Percentiles rank a stretch among this genome's conserved stretches.
These are phyloP conservation scores for Neckera pumila DNA, from an alignment of 225 moss, liverwort and hornwort species.

Conservation along the genomic window DNA sequence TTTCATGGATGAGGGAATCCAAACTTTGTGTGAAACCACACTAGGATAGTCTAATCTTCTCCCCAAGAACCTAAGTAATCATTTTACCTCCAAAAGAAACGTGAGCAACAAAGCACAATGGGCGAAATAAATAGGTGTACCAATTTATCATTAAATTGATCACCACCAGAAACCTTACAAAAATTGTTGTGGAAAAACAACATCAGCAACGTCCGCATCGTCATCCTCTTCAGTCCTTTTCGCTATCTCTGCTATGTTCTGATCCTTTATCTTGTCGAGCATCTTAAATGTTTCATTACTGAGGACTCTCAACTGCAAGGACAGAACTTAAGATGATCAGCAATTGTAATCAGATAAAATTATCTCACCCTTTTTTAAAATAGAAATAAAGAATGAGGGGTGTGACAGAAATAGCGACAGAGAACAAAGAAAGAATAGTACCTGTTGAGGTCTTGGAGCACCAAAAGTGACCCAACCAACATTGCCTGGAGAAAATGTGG, in stretches of 20 bases:
- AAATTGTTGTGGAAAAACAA: constrained; percentile 86
- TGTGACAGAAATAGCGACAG: background rate
- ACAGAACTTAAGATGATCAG: background rate
- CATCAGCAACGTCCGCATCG: constrained; percentile 49
- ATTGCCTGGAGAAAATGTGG: constrained; percentile 85
- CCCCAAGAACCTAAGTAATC: background rate
- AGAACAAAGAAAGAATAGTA: constrained; percentile 3
- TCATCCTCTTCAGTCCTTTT: constrained; percentile 56
- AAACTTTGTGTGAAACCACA: background rate
- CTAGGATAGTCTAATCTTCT: background rate
- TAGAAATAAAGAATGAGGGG: background rate
- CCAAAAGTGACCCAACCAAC: constrained; percentile 93
- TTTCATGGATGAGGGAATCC: background rate
- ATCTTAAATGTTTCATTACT: constrained; percentile 79
- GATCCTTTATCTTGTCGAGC: constrained; percentile 63
- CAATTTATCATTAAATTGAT: background rate
- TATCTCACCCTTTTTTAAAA: background rate
- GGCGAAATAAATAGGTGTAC: background rate
- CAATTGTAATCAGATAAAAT: background rate
- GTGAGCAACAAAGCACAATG: background rate
- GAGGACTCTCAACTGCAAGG: constrained; percentile 71
- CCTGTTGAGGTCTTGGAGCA: constrained; percentile 90
- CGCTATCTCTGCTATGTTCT: constrained; percentile 34
- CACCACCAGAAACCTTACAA: constrained; percentile 39
- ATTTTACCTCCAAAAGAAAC: background rate